A percentile compares a stretch with the other conserved stretches of the same genome.
Evolutionary conservation across 345 rosid genomes (phyloP).

Genomic region (Camelina neglecta): DNA sequence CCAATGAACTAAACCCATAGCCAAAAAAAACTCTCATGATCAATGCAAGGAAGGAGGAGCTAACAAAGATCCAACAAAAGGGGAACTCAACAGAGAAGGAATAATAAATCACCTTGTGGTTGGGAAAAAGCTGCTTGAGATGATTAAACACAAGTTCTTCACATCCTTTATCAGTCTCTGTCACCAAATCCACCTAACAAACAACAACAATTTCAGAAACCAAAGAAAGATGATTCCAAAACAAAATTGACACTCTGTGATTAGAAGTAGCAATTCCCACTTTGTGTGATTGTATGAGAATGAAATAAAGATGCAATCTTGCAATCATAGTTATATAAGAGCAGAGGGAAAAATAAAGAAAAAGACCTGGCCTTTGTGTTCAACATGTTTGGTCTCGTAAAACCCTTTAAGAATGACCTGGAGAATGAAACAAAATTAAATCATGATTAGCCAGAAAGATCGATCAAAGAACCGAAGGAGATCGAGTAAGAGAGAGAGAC

Average conservation of each 20-base stretch:
- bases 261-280: neutral
- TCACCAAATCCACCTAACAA: slow-evolving; percentile 87
- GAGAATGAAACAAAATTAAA: neutral
- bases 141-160: slow-evolving; percentile 88
- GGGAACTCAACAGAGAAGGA: neutral
- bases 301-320: neutral
- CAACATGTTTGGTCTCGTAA: slow-evolving; percentile 84
- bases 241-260: neutral
- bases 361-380: slow-evolving; percentile 89
- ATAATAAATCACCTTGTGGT: slow-evolving; percentile 62
- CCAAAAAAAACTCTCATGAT: neutral
- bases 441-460: neutral
- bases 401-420: slow-evolving; percentile 84
- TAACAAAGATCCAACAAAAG: slow-evolving; percentile 8
- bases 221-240: neutral
- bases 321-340: neutral
- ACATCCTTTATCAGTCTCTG: slow-evolving; percentile 97
- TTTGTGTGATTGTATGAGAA: neutral
- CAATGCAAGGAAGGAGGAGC: slow-evolving; percentile 14
- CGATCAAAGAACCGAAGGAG: neutral
- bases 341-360: neutral
- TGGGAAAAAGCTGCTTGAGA: slow-evolving; percentile 67
- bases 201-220: neutral
- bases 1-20: slow-evolving; percentile 72
- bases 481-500: slow-evolving; percentile 27